phyloP scores from a whole-genome alignment of 2,329 filamentous ascomycete species.

The Fusarium zealandicum region DNA sequence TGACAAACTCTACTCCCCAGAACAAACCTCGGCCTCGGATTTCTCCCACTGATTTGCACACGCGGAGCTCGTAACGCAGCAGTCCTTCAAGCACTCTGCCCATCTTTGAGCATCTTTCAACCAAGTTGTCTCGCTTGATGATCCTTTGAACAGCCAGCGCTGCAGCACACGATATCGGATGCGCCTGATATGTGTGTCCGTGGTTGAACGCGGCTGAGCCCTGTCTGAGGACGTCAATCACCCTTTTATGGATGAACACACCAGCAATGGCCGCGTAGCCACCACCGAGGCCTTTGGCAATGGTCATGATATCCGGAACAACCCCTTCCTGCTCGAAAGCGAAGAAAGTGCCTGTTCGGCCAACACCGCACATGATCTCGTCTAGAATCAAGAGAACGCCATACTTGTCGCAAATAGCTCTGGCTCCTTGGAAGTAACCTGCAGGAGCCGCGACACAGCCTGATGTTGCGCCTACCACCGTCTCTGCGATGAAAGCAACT shows the following conservation, averaged over 20 bases:
- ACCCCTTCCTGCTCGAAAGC: slow-evolving; percentile 57
- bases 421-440: slow-evolving; percentile 59
- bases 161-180: slow-evolving; percentile 49
- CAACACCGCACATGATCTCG: slow-evolving; percentile 72
- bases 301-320: slow-evolving; percentile 62
- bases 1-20: slow-evolving; percentile 56
- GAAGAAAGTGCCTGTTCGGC: slow-evolving; percentile 65
- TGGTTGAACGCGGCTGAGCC: slow-evolving; percentile 54
- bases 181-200: slow-evolving; percentile 62
- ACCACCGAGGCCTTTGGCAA: slow-evolving; percentile 66
- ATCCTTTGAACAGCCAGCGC: slow-evolving; percentile 52
- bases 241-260: slow-evolving; percentile 55
- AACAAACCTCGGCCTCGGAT: slow-evolving; percentile 47
- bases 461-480: slow-evolving; percentile 53
- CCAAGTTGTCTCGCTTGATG: slow-evolving; percentile 45
- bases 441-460: slow-evolving; percentile 58
- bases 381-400: slow-evolving; percentile 60
- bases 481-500: slow-evolving; percentile 56
- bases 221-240: slow-evolving; percentile 17
- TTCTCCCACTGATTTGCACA: slow-evolving; percentile 12
- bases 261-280: slow-evolving; percentile 65
- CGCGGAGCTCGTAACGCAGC: not conserved
- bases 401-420: slow-evolving; percentile 58
- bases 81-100: slow-evolving; percentile 5
- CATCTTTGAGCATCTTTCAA: slow-evolving; percentile 29